Conservation (phyloP, 2,329 filamentous ascomycete species). For the Sclerotinia nivalis region DNA sequence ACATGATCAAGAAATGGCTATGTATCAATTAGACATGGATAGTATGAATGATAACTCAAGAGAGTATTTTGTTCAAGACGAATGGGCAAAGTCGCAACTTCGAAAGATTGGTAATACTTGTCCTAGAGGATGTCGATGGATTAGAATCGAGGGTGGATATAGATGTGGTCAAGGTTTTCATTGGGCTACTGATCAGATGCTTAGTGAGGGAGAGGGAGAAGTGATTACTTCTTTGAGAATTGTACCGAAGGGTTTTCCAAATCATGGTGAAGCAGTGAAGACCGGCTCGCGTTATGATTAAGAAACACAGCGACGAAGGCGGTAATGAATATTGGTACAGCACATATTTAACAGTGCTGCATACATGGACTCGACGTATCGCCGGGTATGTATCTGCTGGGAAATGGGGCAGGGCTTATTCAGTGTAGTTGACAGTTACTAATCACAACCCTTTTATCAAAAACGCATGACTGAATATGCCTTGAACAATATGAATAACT, state of each 20-base stretch:
- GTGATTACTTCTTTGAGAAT: neutral
- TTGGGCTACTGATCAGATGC: neutral
- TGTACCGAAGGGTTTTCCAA: neutral
- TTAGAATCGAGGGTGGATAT: neutral
- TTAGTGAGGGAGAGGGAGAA: neutral
- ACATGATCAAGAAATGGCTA: neutral
- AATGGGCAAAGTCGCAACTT: slow-evolving; percentile 6
- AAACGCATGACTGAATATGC: neutral
- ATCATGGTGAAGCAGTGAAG: neutral
- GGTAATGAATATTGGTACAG: neutral
- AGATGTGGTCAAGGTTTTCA: slow-evolving; percentile 1
- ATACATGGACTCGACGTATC: neutral
- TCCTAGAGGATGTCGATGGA: slow-evolving; percentile 1
- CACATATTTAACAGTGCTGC: neutral
- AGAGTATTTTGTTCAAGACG: neutral
- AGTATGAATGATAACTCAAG: neutral
- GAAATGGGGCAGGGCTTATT: neutral
- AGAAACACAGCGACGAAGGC: too few species aligned
- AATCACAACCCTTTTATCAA: neutral
- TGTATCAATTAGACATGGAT: neutral
- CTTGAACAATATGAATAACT: neutral
- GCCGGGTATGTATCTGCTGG: neutral
- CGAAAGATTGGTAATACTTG: neutral
- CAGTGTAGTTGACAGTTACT: neutral
- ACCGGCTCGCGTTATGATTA: slow-evolving; percentile 4